Base-by-base conservation (phyloP, 225 moss, liverwort and hornwort genomes). In the Pseudoscleropodium purum region DNA sequence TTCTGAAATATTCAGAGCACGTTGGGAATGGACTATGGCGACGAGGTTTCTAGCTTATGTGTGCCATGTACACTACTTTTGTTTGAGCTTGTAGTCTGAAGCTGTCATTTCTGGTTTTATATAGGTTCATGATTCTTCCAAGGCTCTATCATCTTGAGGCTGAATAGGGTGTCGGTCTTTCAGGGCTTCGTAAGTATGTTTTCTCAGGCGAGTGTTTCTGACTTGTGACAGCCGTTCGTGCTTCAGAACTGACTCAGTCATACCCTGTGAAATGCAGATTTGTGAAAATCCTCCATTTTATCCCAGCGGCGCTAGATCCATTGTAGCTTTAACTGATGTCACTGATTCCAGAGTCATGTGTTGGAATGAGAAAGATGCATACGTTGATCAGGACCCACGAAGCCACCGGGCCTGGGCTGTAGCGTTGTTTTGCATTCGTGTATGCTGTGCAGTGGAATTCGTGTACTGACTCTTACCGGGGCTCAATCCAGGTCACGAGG, bases 401-500 rank as follows among this genome's bases (percentile, higher is more conserved):
- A 79, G 76, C 63, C 54, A 54, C 31, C 9, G 15, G 64, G 86
- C 63, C 27, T 74, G 87, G 73, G 66, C 47, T 56, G 8, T 33
- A 79, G 37, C n/a, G 27, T 51, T 70, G 60, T 43, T 43, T 88
- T 33, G 18, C 47, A 81, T 18, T 73, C 43, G 24, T 64, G 80
- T 73, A 21, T 84, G 36, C 33, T 47, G 25, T 45, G 67, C 18
- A 67, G 15, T 68, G 51, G 52, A 63, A 67, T 57, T 80, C 33
- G 21, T 74, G 79, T 36, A 52, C 82, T 92, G 84, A 91, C 23
- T 52, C 9, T 80, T 39, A 6, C 31, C 61, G 68, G 88, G 77
- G 16, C 84, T 23, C n/a, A 84, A 69, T 93, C 30, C 91, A 99
- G 97, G 93, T 79, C 90, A 94, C 34, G 94, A 95, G 84, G 95